phyloP scores from a whole-genome alignment of 2,329 filamentous ascomycete species.

The Botrytis cinerea region DNA sequence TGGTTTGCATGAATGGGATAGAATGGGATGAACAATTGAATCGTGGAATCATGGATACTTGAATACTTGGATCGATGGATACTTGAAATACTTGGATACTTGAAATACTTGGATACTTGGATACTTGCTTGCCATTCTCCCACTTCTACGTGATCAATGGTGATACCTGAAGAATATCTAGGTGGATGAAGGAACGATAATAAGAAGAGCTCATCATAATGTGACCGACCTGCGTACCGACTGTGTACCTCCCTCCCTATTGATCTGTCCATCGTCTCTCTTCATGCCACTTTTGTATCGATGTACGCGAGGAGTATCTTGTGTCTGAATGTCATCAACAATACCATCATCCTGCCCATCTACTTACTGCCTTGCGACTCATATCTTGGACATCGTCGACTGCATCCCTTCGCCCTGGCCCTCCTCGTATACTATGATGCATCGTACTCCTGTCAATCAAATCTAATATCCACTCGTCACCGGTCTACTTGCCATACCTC shows the following conservation, averaged over 20 bases:
- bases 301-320: too few relatives aligned
- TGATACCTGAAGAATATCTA: neutral
- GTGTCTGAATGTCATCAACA: neutral
- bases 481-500: too few relatives aligned
- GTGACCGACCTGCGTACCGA: neutral
- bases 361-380: neutral
- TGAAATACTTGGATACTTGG: neutral
- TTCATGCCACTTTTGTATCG: neutral
- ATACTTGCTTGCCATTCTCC: neutral
- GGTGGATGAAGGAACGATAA: neutral
- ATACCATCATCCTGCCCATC: neutral
- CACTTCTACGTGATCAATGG: neutral
- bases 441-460: neutral
- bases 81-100: too few relatives aligned
- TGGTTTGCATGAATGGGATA: neutral
- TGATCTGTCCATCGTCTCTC: neutral
- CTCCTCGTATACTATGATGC: neutral
- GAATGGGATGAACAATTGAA: conserved; percentile 8
- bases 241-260: neutral
- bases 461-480: neutral
- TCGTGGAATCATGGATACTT: neutral
- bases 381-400: neutral
- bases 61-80: neutral
- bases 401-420: neutral
- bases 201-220: neutral